Base-by-base conservation (phyloP, 768 basidiomycete species). In the Cyclocybe cylindracea region DNA sequence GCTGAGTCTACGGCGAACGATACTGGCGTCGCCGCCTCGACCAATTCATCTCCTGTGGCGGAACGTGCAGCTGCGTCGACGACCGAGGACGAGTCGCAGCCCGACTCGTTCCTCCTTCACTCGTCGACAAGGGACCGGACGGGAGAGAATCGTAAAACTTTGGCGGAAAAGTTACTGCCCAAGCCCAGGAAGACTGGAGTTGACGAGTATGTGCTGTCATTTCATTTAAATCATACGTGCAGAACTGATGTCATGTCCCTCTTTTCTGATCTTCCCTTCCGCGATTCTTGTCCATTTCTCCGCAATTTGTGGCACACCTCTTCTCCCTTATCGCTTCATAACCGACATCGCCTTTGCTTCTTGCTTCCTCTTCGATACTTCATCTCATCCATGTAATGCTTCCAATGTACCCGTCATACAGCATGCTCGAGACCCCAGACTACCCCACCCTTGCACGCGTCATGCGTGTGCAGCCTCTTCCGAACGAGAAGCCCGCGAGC, bases 161-260 rank as follows among this genome's bases (percentile, higher is more conserved):
- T 88, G 5, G 84, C 84, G 2, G 87, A 89, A 67, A 78, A 76
- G 62, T 62, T 85, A 51, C 63, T 85, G n/a, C 83, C 86, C 10
- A 87, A 83, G 58, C 76, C 85, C 14, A 71, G 76, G 48, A 83
- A 83, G 61, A 87, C 87, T 3, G 78, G 71, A 10, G 82, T 87
- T 24, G 87, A 89, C 46, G 87, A 87, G 90, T 68, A 47, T 54
- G 58, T 57, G 34, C 35, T 45, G 51, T 43, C 42, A 11, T 40
- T 61, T 36, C 45, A 36, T 47, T 33, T 31, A 31, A 50, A 38
- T 46, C 39, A 8, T 19, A 53, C 42, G 7, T 44, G 18, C 37
- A 51, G 43, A 40, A 19, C 55, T 50, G 18, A 11, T 45, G 50
- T 37, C 33, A 7, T 44, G 41, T 47, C 19, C 5, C 44, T 48